Evolutionary conservation across 257 asterid species (phyloP), one percentile per base, ranked within the genome.

Genomic region (Verbena officinalis): DNA sequence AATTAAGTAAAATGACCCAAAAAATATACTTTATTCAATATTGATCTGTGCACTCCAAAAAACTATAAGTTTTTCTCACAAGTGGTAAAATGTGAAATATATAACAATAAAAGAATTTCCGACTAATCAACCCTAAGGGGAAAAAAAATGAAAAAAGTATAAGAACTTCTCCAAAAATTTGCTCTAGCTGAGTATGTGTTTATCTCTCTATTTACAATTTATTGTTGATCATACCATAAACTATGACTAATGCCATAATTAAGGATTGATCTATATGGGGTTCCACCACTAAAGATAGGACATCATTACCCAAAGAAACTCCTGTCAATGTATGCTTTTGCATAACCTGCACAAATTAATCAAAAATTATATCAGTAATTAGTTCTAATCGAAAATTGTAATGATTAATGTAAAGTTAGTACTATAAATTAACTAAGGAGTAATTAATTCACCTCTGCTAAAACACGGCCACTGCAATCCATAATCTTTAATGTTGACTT

Each of bases 251-350:
- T 40, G 94, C 91, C 86, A 88, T 73, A 27, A 80, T 46, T 16
- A 83, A 43, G 36, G 91, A 74, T 17, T 81, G 81, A 73, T 86
- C 95, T 16, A 71, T 62, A 3, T 66, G 78, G 7, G 90, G 78
- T 67, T 88, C 92, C 73, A 86, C 91, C 12, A 62, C 76, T 51
- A 88, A 52, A 31, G 72, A 70, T 21, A 84, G 21, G 23, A 88
- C 96, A 79, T 88, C 96, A 27, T 76, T 75, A 43, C 96, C 95
- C 59, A 78, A 69, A 20, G 51, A 19, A 64, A 82, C 73, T 49
- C 96, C 96, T 10, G 68, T 27, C 48, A 69, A 16, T 44, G 88
- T 55, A 14, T 79, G 73, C 54, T 88, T 88, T 68, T 68, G 80
- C 20, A 50, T 76, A 19, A 67, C 88, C 96, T 88, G 78, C 63